Evolutionary conservation across 202 grass and related monocot species (phyloP).

Genomic region (Cymbopogon flexuosus): DNA sequence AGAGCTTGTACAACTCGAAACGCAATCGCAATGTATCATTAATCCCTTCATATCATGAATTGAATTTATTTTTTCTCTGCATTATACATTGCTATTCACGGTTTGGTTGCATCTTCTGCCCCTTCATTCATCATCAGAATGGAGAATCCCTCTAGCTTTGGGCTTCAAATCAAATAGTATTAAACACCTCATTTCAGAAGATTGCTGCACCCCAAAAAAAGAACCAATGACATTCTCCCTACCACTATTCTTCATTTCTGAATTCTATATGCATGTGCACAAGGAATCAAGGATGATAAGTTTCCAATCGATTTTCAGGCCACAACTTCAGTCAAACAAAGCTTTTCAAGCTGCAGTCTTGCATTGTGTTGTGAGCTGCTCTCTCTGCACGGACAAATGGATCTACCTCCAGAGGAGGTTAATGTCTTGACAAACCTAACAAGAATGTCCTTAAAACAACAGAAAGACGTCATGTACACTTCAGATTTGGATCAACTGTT

Average conservation of each 20-base stretch:
- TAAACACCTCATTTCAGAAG: too few species aligned
- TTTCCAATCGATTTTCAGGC: background rate
- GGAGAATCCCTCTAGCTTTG: background rate
- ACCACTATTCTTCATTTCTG: background rate
- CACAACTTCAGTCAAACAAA: background rate
- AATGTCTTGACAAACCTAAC: background rate
- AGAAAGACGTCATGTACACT: background rate
- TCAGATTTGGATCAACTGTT: conserved; percentile 33
- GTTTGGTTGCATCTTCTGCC: background rate
- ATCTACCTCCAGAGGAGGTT: background rate
- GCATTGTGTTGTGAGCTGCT: background rate
- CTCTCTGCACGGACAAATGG: background rate
- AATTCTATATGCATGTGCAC: background rate
- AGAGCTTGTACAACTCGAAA: background rate
- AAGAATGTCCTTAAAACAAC: background rate
- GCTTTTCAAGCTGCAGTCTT: background rate
- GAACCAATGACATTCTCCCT: too few species aligned
- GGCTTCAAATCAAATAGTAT: too few species aligned
- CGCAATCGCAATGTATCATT: conserved; percentile 12
- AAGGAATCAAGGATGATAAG: background rate
- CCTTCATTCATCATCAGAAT: background rate
- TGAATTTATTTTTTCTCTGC: conserved; percentile 18
- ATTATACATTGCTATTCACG: background rate
- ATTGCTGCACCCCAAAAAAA: too few species aligned
- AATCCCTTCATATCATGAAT: conserved; percentile 5